phyloP scores from a whole-genome alignment of 2,329 filamentous ascomycete species.

The Aspergillus sp. region DNA sequence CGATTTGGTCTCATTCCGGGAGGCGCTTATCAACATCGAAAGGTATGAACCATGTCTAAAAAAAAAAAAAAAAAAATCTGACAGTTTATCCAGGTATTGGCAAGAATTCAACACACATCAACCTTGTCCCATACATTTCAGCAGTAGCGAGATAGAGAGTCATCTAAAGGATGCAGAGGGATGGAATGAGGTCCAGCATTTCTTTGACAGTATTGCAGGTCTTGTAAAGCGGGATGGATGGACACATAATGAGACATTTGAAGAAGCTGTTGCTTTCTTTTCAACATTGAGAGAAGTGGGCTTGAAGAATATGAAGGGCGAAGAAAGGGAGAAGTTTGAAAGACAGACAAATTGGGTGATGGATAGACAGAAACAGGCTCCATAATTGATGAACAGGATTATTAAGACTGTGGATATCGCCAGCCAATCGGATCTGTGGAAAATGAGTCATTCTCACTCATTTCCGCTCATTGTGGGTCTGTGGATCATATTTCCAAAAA shows the following conservation, averaged over 20 bases:
- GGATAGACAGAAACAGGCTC: no score
- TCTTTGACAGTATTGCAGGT: constrained; percentile 29
- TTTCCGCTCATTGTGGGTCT: no score
- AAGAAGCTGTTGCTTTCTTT: constrained; percentile 30
- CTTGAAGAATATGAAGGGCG: constrained; percentile 21
- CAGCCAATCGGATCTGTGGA: no score
- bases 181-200: constrained; percentile 22
- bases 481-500: no score
- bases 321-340: constrained; percentile 27
- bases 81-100: constrained; percentile 10
- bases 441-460: no score
- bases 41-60: constrained; percentile 8
- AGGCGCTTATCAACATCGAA: constrained; percentile 21
- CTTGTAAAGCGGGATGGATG: constrained; percentile 34
- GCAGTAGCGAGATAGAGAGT: constrained; percentile 7
- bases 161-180: constrained; percentile 10
- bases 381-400: no score
- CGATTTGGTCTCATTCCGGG: constrained; percentile 17
- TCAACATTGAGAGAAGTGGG: constrained; percentile 26
- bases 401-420: no score
- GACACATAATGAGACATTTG: constrained; percentile 30
- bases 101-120: constrained; percentile 9
- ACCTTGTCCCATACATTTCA: constrained; percentile 12
- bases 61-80: neutral
- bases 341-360: constrained; percentile 19